Conservation (phyloP, 1,284 basidiomycete species). For the Malassezia cuniculi region DNA sequence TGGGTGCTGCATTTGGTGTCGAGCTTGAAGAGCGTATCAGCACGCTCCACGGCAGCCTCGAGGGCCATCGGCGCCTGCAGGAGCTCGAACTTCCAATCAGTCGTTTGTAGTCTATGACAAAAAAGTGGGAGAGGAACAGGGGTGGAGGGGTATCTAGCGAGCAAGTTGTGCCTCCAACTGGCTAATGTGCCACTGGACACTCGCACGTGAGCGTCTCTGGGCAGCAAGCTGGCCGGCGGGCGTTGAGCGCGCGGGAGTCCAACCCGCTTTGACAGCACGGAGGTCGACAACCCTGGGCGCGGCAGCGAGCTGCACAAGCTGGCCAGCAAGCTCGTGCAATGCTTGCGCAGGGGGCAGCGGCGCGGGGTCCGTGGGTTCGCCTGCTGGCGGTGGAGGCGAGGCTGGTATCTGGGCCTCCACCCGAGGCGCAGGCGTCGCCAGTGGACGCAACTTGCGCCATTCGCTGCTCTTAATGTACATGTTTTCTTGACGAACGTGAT, state of each 20-base stretch:
- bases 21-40: slow-evolving; percentile 11
- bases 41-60: slow-evolving; percentile 4
- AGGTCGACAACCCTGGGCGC: slow-evolving; percentile 30
- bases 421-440: slow-evolving; percentile 1
- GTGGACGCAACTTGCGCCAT: slow-evolving; percentile 24
- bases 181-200: background rate
- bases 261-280: background rate
- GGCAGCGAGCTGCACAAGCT: slow-evolving; percentile 11
- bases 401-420: slow-evolving; percentile 66
- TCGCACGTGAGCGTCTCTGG: background rate
- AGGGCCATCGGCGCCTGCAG: slow-evolving; percentile 10
- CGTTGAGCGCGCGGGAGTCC: background rate
- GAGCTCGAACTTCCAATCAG: slow-evolving; percentile 12
- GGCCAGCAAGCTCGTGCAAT: slow-evolving; percentile 4
- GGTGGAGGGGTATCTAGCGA: background rate
- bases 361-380: slow-evolving; percentile 4
- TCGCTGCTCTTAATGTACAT: slow-evolving; percentile 78
- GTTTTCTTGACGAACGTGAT: slow-evolving; percentile 81
- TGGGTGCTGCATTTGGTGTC: slow-evolving; percentile 53
- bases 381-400: slow-evolving; percentile 48
- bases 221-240: slow-evolving; percentile 2
- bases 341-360: background rate
- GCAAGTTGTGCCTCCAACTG: background rate
- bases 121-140: background rate
- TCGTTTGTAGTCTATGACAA: slow-evolving; percentile 3